Evolutionary conservation across 176 grass and related monocot genomes (phyloP).

Genomic region (Metroxylon sagu): DNA sequence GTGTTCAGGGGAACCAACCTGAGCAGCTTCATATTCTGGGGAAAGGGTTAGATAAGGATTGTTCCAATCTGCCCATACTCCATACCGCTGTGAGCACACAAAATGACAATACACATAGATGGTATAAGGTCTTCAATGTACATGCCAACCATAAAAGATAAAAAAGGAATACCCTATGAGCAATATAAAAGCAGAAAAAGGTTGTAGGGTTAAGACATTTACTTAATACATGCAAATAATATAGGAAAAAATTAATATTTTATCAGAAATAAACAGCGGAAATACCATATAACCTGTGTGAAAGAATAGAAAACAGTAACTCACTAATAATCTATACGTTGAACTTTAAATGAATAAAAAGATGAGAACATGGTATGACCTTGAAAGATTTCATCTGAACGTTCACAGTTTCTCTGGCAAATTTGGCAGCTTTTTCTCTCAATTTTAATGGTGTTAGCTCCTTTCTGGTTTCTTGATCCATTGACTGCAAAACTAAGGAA

Average conservation of each 20-base stretch:
- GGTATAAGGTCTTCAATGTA: too few relatives aligned
- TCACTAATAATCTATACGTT: neutral
- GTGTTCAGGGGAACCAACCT: constrained; percentile 33
- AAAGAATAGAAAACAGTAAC: neutral
- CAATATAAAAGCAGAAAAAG: too few relatives aligned
- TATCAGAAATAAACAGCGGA: too few relatives aligned
- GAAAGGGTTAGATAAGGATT: constrained; percentile 82
- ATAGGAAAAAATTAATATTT: too few relatives aligned
- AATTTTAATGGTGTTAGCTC: constrained; percentile 78
- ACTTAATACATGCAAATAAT: too few relatives aligned
- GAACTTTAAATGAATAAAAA: constrained; percentile 6
- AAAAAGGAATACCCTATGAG: constrained; percentile 2
- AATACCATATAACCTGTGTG: too few relatives aligned
- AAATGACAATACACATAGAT: neutral
- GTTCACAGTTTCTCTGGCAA: constrained; percentile 85
- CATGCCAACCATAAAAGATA: neutral
- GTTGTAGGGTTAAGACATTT: too few relatives aligned
- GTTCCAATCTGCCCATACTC: constrained; percentile 96
- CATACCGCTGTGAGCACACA: constrained; percentile 46
- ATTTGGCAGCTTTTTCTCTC: constrained; percentile 95
- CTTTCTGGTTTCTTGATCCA: constrained; percentile 78
- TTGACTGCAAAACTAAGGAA: constrained; percentile 79
- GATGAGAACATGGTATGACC: constrained; percentile 27
- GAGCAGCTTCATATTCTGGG: constrained; percentile 95
- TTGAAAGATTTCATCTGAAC: constrained; percentile 98